Percentiles rank a stretch among this genome's conserved stretches.
These are phyloP conservation scores for Heterococcus sp. DNA, from an alignment of 108 stramenopile genomes.

Conservation along the genomic window DNA sequence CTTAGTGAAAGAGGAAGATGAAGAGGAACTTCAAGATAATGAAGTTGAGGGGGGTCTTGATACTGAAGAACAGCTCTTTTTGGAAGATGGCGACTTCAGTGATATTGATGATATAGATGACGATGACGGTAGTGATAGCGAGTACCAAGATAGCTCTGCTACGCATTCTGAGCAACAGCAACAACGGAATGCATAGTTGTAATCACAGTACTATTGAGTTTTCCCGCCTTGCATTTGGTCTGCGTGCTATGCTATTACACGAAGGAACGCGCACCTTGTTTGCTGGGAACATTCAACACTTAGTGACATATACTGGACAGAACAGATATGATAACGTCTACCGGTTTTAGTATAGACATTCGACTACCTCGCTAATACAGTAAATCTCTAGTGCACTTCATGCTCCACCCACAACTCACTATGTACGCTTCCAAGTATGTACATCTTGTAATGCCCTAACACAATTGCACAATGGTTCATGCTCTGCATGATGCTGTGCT, in stretches of 20 bases:
- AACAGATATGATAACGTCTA: too few species aligned
- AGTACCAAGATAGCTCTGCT: neutral
- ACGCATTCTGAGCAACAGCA: neutral
- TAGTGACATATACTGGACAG: too few species aligned
- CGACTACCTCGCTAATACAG: too few species aligned
- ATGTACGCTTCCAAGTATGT: too few species aligned
- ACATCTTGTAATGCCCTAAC: neutral
- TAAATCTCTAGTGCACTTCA: too few species aligned
- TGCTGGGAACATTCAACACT: too few species aligned
- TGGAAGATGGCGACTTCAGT: slow-evolving; percentile 1
- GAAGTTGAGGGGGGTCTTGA: slow-evolving; percentile 9
- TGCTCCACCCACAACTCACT: too few species aligned
- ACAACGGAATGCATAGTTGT: neutral
- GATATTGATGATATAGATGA: slow-evolving; percentile 1
- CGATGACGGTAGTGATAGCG: neutral
- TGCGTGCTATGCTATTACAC: neutral
- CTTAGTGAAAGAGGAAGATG: slow-evolving; percentile 16
- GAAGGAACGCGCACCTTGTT: too few species aligned
- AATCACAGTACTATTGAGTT: neutral
- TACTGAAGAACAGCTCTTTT: neutral
- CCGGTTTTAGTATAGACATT: too few species aligned
- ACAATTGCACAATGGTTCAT: neutral
- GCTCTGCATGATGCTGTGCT: neutral
- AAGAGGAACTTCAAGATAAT: slow-evolving; percentile 5
- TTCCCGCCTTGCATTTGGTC: too few species aligned